Evolutionary conservation across 306 rosid genomes (phyloP).

Genomic region (Ceratonia siliqua): DNA sequence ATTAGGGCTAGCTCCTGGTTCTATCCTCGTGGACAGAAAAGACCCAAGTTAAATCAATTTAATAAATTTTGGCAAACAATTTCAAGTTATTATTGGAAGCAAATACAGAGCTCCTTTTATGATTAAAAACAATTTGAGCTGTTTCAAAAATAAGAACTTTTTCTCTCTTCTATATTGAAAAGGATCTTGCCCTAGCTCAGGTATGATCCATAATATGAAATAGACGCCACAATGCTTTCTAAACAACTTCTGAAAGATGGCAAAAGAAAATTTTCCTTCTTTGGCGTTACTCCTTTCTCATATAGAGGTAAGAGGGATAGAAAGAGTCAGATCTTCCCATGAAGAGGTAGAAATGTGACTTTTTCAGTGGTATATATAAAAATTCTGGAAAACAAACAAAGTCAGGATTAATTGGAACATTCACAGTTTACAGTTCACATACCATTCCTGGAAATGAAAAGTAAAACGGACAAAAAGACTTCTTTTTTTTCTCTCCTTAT

Average conservation of each 20-base stretch:
- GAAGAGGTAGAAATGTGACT: constrained; percentile 1
- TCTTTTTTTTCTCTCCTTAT: neutral
- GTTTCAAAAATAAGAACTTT: neutral
- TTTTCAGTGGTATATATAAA: neutral
- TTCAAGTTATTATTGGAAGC: neutral
- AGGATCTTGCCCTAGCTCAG: constrained; percentile 40
- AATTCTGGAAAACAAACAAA: constrained; percentile 25
- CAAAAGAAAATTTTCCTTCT: neutral
- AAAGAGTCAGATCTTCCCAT: constrained; percentile 36
- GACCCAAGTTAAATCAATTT: neutral
- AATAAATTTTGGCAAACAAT: neutral
- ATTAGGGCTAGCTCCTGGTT: constrained; percentile 29
- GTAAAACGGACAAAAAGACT: neutral
- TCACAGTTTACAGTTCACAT: constrained; percentile 16
- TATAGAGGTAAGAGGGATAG: neutral
- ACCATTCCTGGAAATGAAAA: constrained; percentile 4
- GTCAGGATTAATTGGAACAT: constrained; percentile 33
- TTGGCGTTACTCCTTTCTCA: neutral
- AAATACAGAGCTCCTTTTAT: neutral
- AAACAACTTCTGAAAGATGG: neutral
- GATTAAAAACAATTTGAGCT: neutral
- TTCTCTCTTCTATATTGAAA: neutral
- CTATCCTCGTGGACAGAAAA: constrained; percentile 11
- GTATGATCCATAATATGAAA: constrained; percentile 1
- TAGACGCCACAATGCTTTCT: constrained; percentile 13